Evolutionary conservation across 23 red algal species (phyloP).

Genomic region (Gracilaria domingensis): DNA sequence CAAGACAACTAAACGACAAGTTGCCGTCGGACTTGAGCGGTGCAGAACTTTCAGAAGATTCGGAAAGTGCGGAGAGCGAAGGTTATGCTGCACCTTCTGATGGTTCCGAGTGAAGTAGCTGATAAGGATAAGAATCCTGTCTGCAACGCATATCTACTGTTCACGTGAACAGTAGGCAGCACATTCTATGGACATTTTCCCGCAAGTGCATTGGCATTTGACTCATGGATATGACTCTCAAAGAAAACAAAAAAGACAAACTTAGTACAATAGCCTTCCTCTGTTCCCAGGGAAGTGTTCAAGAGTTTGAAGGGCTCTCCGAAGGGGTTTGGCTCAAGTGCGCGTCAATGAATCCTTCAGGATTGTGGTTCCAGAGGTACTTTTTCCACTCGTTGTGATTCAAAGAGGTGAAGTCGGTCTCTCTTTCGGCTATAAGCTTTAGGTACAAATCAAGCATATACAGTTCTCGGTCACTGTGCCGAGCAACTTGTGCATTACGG

Average conservation of each 20-base stretch:
- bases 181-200: not conserved
- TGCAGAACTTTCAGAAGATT: constrained; percentile 42
- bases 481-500: constrained; percentile 42
- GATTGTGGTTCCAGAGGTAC: constrained; percentile 39
- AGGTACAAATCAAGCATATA: constrained; percentile 76
- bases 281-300: not conserved
- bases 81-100: constrained; percentile 53
- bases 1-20: constrained; percentile 6
- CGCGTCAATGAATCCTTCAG: not conserved
- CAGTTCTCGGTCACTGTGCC: constrained; percentile 75
- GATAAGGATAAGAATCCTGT: not conserved
- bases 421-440: constrained; percentile 70
- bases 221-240: not conserved
- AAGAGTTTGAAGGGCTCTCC: not conserved
- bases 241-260: constrained; percentile 3
- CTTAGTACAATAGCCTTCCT: not conserved
- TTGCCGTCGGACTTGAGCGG: constrained; percentile 69
- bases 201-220: not conserved
- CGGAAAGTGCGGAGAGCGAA: constrained; percentile 58
- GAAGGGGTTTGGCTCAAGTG: not conserved
- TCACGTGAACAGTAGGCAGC: not conserved
- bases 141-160: not conserved
- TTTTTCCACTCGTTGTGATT: constrained; percentile 84
- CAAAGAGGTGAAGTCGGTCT: constrained; percentile 79
- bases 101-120: constrained; percentile 33